phyloP scores from a whole-genome alignment of 345 rosid genomes.

The Gossypium turneri region DNA sequence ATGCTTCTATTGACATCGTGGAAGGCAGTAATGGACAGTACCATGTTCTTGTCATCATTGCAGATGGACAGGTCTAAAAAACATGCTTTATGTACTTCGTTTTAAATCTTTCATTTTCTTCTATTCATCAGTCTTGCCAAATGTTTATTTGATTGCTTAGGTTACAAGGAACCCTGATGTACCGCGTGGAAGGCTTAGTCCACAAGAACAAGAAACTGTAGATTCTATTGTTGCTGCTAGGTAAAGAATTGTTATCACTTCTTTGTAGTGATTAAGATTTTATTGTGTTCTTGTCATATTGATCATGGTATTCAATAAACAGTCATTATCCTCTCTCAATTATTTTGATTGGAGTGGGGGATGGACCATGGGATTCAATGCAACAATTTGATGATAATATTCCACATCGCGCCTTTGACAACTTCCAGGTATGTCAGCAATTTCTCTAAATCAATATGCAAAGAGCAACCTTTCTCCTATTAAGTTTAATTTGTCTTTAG shows the following conservation, averaged over 20 bases:
- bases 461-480: not conserved
- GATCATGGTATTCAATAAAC: constrained; percentile 20
- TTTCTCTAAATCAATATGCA: not conserved
- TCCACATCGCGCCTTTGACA: constrained; percentile 83
- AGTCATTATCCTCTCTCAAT: constrained; percentile 87
- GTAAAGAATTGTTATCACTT: constrained; percentile 34
- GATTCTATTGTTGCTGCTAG: constrained; percentile 88
- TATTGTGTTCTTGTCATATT: constrained; percentile 15
- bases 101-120: constrained; percentile 6
- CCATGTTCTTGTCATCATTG: constrained; percentile 88
- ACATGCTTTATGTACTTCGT: not conserved
- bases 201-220: constrained; percentile 80
- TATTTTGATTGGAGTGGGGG: constrained; percentile 90
- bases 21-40: constrained; percentile 64
- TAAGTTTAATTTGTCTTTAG: constrained; percentile 1
- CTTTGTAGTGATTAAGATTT: not conserved
- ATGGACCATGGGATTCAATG: constrained; percentile 98
- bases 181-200: constrained; percentile 58
- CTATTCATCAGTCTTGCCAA: not conserved
- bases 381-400: constrained; percentile 83
- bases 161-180: constrained; percentile 67
- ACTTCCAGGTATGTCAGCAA: constrained; percentile 66
- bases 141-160: constrained; percentile 26
- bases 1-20: constrained; percentile 84
- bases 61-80: constrained; percentile 79